Conservation (phyloP, 768 basidiomycete genomes). For the Agrocybe praecox region DNA sequence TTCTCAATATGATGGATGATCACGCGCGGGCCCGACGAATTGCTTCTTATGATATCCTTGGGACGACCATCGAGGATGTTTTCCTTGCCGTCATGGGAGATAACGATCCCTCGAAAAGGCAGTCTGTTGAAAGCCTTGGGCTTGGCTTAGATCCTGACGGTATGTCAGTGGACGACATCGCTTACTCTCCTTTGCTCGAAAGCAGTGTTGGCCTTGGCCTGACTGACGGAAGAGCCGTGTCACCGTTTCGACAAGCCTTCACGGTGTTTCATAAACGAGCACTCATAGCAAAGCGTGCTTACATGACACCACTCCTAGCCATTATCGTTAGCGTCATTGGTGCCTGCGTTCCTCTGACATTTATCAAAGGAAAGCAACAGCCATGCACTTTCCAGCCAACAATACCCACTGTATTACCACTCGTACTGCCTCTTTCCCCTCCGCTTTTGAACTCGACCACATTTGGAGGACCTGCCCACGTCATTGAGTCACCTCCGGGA, state of each 20-base stretch:
- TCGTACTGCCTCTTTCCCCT: constrained; percentile 59
- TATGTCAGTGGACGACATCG: constrained; percentile 27
- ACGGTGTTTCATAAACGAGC: constrained; percentile 76
- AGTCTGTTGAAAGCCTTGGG: constrained; percentile 14
- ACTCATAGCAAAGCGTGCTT: constrained; percentile 65
- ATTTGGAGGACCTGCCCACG: constrained; percentile 30
- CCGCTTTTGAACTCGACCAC: constrained; percentile 28
- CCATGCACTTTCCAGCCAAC: constrained; percentile 49
- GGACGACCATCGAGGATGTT: constrained; percentile 81
- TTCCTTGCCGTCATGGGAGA: constrained; percentile 73
- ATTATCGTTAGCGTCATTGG: constrained; percentile 61
- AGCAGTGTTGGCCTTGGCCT: constrained; percentile 20
- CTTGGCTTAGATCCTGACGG: constrained; percentile 20
- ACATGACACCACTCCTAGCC: constrained; percentile 63
- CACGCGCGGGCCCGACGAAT: constrained; percentile 41
- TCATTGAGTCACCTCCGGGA: constrained; percentile 58
- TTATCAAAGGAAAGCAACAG: constrained; percentile 51
- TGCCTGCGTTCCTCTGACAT: constrained; percentile 67
- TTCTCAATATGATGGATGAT: constrained; percentile 56
- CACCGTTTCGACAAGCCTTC: constrained; percentile 64
- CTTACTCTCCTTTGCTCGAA: constrained; percentile 12
- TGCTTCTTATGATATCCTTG: constrained; percentile 64
- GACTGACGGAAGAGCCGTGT: constrained; percentile 52
- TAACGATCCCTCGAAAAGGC: constrained; percentile 30
- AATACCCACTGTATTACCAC: constrained; percentile 38